Evolutionary conservation across 163 green algal species (phyloP).

Genomic region (Prototheca wickerhamii): DNA sequence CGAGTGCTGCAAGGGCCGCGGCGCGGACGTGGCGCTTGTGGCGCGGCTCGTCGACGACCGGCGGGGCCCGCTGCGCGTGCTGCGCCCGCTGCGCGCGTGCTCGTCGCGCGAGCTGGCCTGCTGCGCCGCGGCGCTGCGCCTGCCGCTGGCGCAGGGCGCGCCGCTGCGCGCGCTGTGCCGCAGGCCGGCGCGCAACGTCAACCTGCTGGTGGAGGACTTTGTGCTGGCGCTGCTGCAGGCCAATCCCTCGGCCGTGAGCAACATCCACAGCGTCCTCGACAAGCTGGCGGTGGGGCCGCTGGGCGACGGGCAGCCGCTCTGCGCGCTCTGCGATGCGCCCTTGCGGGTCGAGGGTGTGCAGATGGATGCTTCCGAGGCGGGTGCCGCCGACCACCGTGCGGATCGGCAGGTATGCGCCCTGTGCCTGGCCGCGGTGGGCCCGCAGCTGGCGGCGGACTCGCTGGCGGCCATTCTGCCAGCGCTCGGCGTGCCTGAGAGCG

Average conservation of each 20-base stretch:
- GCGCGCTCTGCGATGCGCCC: not conserved
- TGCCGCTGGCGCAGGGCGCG: not conserved
- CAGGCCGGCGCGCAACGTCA: slow-evolving; percentile 30
- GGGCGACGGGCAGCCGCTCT: not conserved
- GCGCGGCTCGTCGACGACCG: slow-evolving; percentile 21
- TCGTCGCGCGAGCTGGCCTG: not conserved
- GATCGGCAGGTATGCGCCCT: too few species aligned
- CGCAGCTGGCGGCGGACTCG: too few species aligned
- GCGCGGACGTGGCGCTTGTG: slow-evolving; percentile 24
- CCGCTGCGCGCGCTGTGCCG: slow-evolving; percentile 2
- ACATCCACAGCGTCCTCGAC: slow-evolving; percentile 2
- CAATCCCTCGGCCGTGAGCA: slow-evolving; percentile 16
- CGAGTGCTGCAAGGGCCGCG: slow-evolving; percentile 46
- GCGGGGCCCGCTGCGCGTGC: not conserved
- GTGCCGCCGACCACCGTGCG: too few species aligned
- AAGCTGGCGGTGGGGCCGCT: not conserved
- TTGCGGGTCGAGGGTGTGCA: too few species aligned
- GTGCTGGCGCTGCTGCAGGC: slow-evolving; percentile 30
- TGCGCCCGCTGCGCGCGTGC: not conserved
- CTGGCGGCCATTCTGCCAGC: too few species aligned
- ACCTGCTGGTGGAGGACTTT: slow-evolving; percentile 44
- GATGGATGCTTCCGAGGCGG: too few species aligned
- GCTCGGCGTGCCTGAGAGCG: too few species aligned
- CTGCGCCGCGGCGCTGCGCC: not conserved
- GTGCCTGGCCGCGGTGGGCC: too few species aligned